Conservation (phyloP, 768 basidiomycete species). For the Boletus rubescentipes region DNA sequence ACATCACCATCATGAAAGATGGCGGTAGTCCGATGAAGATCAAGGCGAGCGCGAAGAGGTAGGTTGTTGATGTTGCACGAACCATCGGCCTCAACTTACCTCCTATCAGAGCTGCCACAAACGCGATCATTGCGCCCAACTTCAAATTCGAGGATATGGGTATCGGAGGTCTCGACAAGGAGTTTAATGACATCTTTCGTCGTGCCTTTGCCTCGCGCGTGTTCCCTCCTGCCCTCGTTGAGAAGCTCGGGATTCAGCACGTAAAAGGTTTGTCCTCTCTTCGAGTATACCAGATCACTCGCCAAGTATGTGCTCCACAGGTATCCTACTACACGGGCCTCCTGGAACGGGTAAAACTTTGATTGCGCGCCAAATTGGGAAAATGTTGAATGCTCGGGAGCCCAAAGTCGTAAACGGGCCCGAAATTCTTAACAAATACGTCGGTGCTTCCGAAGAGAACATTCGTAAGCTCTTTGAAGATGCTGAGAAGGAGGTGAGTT, state of each 20-base stretch:
- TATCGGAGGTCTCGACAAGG: conserved; percentile 93
- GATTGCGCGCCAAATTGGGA: conserved; percentile 97
- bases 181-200: conserved; percentile 96
- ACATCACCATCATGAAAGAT: conserved; percentile 86
- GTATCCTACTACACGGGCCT: conserved; percentile 92
- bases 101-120: conserved; percentile 72
- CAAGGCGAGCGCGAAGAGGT: conserved; percentile 92
- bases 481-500: conserved; percentile 87
- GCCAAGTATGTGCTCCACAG: conserved; percentile 36
- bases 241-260: conserved; percentile 97
- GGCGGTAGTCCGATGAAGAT: conserved; percentile 80
- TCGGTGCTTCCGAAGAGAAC: conserved; percentile 97
- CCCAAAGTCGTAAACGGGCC: conserved; percentile 99
- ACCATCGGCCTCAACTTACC: conserved; percentile 2
- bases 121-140: conserved; percentile 94
- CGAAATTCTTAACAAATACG: conserved; percentile 95
- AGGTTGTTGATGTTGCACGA: conserved; percentile 15
- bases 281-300: background rate
- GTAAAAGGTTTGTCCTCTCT: conserved; percentile 74
- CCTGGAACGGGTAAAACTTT: conserved; percentile 99
- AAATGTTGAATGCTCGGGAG: conserved; percentile 97
- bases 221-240: conserved; percentile 95
- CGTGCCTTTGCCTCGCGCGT: conserved; percentile 97
- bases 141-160: conserved; percentile 99
- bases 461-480: conserved; percentile 97